Percentiles rank a stretch among this genome's conserved stretches.
These are phyloP conservation scores for Colletotrichum agaves DNA, from an alignment of 2,329 filamentous ascomycete species.

Conservation along the genomic window DNA sequence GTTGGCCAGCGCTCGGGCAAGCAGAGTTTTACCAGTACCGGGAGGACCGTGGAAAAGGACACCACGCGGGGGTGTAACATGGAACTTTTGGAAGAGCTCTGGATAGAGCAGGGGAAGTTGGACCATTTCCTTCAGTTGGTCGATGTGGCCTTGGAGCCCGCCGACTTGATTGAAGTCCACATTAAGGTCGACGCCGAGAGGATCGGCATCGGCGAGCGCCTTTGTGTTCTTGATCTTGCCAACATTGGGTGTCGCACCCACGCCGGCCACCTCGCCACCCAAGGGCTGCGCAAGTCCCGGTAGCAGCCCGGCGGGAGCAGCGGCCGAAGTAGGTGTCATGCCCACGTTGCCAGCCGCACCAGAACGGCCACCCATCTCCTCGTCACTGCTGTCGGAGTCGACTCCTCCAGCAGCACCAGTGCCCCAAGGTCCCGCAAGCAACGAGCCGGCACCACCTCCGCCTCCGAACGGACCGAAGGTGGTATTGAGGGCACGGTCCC, in stretches of 20 bases:
- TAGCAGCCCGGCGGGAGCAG: slow-evolving; percentile 57
- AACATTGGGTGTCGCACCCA: slow-evolving; percentile 76
- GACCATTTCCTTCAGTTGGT: slow-evolving; percentile 99
- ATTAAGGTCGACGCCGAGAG: slow-evolving; percentile 89
- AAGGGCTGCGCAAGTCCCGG: slow-evolving; percentile 49
- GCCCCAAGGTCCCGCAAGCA: slow-evolving; percentile 80
- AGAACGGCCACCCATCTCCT: slow-evolving; percentile 79
- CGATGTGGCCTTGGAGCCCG: slow-evolving; percentile 91
- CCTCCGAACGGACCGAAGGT: slow-evolving; percentile 95
- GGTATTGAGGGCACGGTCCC: slow-evolving; percentile 87
- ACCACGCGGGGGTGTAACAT: slow-evolving; percentile 92
- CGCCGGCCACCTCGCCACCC: slow-evolving; percentile 45
- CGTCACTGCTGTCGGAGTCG: slow-evolving; percentile 97
- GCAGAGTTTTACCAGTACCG: slow-evolving; percentile 96
- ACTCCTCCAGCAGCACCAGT: slow-evolving; percentile 79
- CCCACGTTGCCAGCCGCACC: slow-evolving; percentile 63
- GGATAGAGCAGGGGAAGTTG: slow-evolving; percentile 93
- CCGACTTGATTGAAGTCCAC: slow-evolving; percentile 96
- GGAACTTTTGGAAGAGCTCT: slow-evolving; percentile 90
- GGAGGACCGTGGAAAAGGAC: slow-evolving; percentile 97
- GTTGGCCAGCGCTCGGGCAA: slow-evolving; percentile 91
- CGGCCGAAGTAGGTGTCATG: slow-evolving; percentile 66
- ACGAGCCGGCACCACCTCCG: slow-evolving; percentile 72
- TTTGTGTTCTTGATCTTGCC: slow-evolving; percentile 95
- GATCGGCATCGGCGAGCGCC: slow-evolving; percentile 91